Conservation (phyloP, 164 flowering plant species). For the Platanus orientalis region DNA sequence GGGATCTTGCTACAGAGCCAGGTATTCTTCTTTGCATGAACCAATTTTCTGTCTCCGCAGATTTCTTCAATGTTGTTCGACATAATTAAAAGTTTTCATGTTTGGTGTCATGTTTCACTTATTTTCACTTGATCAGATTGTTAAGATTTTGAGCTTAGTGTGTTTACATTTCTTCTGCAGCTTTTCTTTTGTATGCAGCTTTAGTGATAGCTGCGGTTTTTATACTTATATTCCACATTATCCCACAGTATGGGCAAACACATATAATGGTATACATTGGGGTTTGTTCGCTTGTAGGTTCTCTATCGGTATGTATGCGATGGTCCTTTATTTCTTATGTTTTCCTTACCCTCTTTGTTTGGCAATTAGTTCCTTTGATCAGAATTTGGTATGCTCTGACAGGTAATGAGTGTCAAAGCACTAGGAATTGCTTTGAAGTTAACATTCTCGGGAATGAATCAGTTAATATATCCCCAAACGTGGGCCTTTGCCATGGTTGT, state of each 20-base stretch:
- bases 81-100: background rate
- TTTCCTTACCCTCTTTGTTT: background rate
- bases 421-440: slow-evolving; percentile 67
- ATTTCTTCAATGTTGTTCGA: background rate
- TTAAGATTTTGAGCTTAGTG: background rate
- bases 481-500: slow-evolving; percentile 55
- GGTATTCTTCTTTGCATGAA: slow-evolving; percentile 29
- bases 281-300: slow-evolving; percentile 80
- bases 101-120: background rate
- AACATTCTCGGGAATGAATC: slow-evolving; percentile 64
- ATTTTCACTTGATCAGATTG: slow-evolving; percentile 3
- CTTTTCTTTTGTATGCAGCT: slow-evolving; percentile 61
- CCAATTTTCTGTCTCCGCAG: no score
- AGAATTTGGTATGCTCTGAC: slow-evolving; percentile 12
- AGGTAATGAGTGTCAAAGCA: slow-evolving; percentile 76
- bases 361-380: background rate
- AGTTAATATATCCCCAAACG: slow-evolving; percentile 55
- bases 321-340: background rate
- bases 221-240: slow-evolving; percentile 46
- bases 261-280: slow-evolving; percentile 79
- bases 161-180: slow-evolving; percentile 35
- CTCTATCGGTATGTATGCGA: slow-evolving; percentile 51
- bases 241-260: slow-evolving; percentile 76
- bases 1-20: slow-evolving; percentile 95
- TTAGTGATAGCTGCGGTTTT: slow-evolving; percentile 49